Conservation (phyloP, 2,329 filamentous ascomycete species). For the Lanzia echinophila region DNA sequence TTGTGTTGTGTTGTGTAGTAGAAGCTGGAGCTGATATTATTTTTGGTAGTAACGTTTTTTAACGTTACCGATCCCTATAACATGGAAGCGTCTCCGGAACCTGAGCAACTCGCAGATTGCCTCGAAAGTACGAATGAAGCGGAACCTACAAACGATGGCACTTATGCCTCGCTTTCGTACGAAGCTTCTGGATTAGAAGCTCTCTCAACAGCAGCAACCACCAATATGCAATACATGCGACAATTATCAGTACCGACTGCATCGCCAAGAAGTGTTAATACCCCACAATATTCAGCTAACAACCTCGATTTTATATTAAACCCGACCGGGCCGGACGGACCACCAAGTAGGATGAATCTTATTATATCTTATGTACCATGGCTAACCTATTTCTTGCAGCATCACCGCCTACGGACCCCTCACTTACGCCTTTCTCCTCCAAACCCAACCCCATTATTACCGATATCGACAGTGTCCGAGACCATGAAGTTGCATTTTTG, state of each 20-base stretch:
- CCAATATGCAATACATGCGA: slow-evolving; percentile 31
- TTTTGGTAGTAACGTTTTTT: slow-evolving; percentile 47
- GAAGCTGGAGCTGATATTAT: slow-evolving; percentile 20
- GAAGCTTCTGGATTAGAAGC: slow-evolving; percentile 47
- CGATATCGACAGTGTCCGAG: slow-evolving; percentile 31
- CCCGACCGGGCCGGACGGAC: slow-evolving; percentile 25
- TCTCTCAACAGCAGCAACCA: slow-evolving; percentile 45
- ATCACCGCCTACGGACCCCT: slow-evolving; percentile 40
- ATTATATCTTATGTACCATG: not conserved
- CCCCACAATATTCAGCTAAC: slow-evolving; percentile 28
- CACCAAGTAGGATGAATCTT: slow-evolving; percentile 13
- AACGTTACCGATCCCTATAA: slow-evolving; percentile 56
- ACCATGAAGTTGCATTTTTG: slow-evolving; percentile 53
- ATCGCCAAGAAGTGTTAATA: slow-evolving; percentile 16
- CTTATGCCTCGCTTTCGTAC: slow-evolving; percentile 17
- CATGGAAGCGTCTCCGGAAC: slow-evolving; percentile 37
- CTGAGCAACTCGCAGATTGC: slow-evolving; percentile 26
- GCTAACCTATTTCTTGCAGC: slow-evolving; percentile 29
- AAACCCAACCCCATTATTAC: not conserved
- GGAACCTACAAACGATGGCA: slow-evolving; percentile 19
- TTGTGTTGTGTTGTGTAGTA: too few relatives aligned
- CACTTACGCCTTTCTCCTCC: slow-evolving; percentile 24
- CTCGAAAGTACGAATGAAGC: slow-evolving; percentile 12
- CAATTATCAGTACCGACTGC: slow-evolving; percentile 18
- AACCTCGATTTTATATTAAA: slow-evolving; percentile 53